These are phyloP conservation scores for Fusarium sterilihyphosum DNA, from an alignment of 2,329 filamentous ascomycete species.

Conservation along the genomic window DNA sequence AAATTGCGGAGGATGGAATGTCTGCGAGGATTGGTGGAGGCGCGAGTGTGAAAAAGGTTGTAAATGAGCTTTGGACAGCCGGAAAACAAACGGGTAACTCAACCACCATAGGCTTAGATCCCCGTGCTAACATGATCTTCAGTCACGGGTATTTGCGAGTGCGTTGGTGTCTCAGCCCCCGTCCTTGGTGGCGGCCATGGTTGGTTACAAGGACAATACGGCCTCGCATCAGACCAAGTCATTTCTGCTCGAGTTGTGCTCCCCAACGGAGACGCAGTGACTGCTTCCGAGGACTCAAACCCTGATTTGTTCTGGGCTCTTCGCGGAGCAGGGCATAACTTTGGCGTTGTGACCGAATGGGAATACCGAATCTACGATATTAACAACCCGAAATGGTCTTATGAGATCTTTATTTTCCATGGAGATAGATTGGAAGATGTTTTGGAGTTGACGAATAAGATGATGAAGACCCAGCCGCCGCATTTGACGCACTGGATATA, in stretches of 20 bases:
- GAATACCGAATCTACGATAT: slow-evolving; percentile 58
- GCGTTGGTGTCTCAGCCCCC: slow-evolving; percentile 43
- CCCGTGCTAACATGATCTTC: not conserved
- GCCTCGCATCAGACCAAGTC: slow-evolving; percentile 20
- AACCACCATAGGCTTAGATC: accelerated
- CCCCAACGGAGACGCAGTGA: slow-evolving; percentile 14
- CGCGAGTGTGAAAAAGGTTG: slow-evolving; percentile 15
- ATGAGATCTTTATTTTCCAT: slow-evolving; percentile 51
- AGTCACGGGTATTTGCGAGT: slow-evolving; percentile 41
- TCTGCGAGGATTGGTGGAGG: slow-evolving; percentile 12
- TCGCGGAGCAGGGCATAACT: slow-evolving; percentile 63
- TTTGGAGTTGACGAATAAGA: slow-evolving; percentile 19
- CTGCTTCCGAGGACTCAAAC: not conserved
- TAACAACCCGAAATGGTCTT: slow-evolving; percentile 49
- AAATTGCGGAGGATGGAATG: not conserved
- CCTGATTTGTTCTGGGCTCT: slow-evolving; percentile 54
- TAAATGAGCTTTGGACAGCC: slow-evolving; percentile 1
- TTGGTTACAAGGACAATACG: slow-evolving; percentile 27
- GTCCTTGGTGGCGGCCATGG: slow-evolving; percentile 29
- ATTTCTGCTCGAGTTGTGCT: slow-evolving; percentile 18
- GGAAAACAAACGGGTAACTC: slow-evolving; percentile 26
- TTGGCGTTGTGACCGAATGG: slow-evolving; percentile 60
- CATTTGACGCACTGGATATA: slow-evolving; percentile 31
- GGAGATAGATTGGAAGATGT: slow-evolving; percentile 33
- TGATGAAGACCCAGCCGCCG: slow-evolving; percentile 27